Evolutionary conservation across 345 rosid genomes (phyloP).

Genomic region (Firmiana major): DNA sequence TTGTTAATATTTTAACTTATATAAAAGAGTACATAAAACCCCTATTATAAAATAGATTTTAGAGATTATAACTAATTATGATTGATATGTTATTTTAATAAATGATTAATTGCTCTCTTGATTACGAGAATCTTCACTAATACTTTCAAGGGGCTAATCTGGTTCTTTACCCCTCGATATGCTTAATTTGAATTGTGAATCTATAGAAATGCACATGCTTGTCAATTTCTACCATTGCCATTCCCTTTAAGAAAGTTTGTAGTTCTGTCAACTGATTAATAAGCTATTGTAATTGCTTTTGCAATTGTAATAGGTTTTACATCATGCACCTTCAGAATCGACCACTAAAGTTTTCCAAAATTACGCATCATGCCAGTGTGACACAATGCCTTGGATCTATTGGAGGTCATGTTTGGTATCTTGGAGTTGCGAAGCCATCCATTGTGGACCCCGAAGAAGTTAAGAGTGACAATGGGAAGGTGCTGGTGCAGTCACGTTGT

Average conservation of each 20-base stretch:
- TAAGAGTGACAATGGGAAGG: background rate
- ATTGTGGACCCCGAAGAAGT: conserved; percentile 24
- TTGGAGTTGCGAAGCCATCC: conserved; percentile 74
- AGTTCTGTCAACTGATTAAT: background rate
- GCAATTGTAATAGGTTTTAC: conserved; percentile 42
- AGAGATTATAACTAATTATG: too few relatives aligned
- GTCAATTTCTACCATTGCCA: background rate
- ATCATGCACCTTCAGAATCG: conserved; percentile 46
- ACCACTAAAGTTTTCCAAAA: conserved; percentile 39
- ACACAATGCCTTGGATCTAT: conserved; percentile 84
- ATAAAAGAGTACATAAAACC: too few relatives aligned
- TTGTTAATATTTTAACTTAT: too few relatives aligned
- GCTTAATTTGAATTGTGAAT: background rate
- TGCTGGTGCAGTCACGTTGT: background rate
- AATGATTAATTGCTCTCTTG: too few relatives aligned
- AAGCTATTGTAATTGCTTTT: background rate
- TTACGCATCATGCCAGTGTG: conserved; percentile 79
- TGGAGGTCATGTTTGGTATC: conserved; percentile 75
- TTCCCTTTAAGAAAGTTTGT: background rate
- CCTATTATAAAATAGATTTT: too few relatives aligned
- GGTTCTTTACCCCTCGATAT: background rate
- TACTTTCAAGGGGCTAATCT: too few relatives aligned
- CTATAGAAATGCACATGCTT: background rate
- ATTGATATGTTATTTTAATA: too few relatives aligned
- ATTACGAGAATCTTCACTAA: too few relatives aligned